These are phyloP conservation scores for Venturia pyrina DNA, from an alignment of 2,329 filamentous ascomycete genomes.

Conservation along the genomic window DNA sequence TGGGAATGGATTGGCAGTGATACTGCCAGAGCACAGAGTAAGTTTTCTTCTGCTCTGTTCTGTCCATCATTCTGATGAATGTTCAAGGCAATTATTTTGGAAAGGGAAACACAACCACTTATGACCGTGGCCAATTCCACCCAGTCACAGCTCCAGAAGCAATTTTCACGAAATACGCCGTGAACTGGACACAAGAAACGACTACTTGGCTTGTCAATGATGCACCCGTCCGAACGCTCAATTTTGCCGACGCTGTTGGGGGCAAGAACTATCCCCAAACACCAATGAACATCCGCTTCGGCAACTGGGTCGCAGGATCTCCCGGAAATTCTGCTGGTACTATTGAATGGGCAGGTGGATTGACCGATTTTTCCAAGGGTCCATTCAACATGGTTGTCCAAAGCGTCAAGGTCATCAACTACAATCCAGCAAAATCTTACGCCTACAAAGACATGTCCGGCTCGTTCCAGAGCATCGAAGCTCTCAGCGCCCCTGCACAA, in stretches of 20 bases:
- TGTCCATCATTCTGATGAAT: slow-evolving; percentile 55
- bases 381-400: slow-evolving; percentile 45
- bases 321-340: slow-evolving; percentile 44
- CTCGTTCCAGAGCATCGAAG: slow-evolving; percentile 38
- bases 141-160: slow-evolving; percentile 46
- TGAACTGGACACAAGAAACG: slow-evolving; percentile 57
- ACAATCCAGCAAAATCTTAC: slow-evolving; percentile 42
- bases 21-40: slow-evolving; percentile 18
- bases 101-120: slow-evolving; percentile 61
- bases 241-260: slow-evolving; percentile 48
- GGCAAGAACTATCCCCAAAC: slow-evolving; percentile 64
- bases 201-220: slow-evolving; percentile 64
- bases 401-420: slow-evolving; percentile 41
- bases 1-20: slow-evolving; percentile 69
- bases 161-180: slow-evolving; percentile 60
- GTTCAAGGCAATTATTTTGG: slow-evolving; percentile 57
- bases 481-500: neutral
- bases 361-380: slow-evolving; percentile 35
- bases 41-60: neutral
- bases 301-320: slow-evolving; percentile 40
- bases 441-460: slow-evolving; percentile 40
- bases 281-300: slow-evolving; percentile 50
- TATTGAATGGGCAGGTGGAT: slow-evolving; percentile 57
- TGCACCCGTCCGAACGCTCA: slow-evolving; percentile 52
- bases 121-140: slow-evolving; percentile 58